Base-by-base conservation (phyloP, 2,329 filamentous ascomycete genomes). In the Fusarium brachygibbosum region DNA sequence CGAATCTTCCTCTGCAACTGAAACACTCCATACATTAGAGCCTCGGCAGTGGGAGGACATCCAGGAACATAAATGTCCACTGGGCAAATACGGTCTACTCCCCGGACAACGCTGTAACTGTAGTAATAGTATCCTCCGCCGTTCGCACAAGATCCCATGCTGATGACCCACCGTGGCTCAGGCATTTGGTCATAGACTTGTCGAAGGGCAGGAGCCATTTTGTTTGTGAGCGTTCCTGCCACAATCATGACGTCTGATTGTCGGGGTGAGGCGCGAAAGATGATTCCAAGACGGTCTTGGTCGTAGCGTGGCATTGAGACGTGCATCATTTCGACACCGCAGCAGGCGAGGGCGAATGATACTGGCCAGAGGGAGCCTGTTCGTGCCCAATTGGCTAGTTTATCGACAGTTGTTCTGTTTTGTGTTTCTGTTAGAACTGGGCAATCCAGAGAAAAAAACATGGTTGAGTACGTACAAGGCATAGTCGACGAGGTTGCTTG, bases 81-180 rank as follows among this genome's bases (percentile, higher is more conserved):
- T 0, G 90, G 90, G 4, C 91, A 81, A 69, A 91, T 85, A 12
- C 89, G 80, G 76, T 91, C 90, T 63, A 88, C 89, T 0, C 89
- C 89, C 37, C 90, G 81, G 16, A 88, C 84, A 16, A 91, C 89
- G 51, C 82, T 86, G 79, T 92, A 92, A 75, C 87, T 90, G 79
- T 92, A 92, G 77, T 92, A 90, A 78, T 92, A 92, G 78, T 92
- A 92, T 16, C 90, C 90, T 58, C 90, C 90, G 23, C 90, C 89
- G 75, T 92, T 92, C 28, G 90, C 89, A 75, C 90, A 92, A 58
- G 85, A 89, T 9, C 90, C 90, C 89, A 91, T 91, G 71, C 87
- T 90, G 69, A 91, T 87, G 23, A 84, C 79, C 87, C 87, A 90
- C 64, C 84, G 79, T 0, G 88, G 88, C 25, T 90, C 88, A 0